Base-by-base conservation (phyloP, 768 basidiomycete species). In the Hysterangium stoloniferum region DNA sequence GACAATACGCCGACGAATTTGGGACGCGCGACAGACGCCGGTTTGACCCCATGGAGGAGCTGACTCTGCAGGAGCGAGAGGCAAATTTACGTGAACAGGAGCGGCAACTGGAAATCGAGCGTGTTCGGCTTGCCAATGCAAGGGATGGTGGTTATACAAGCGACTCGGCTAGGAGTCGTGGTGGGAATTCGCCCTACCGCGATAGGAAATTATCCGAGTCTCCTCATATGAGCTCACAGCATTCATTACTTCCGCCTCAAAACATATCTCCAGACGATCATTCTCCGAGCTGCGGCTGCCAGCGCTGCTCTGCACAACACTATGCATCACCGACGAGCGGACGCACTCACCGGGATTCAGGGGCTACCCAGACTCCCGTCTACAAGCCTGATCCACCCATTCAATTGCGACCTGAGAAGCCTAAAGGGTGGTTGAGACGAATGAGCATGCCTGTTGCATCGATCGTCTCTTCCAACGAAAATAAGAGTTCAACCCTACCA, bases 381-480 rank as follows among this genome's bases (percentile, higher is more conserved):
- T 71, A 27, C 68, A 71, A 72, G 22, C 70, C 70, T 13, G 68
- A 69, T 38, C 64, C 70, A 24, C 74, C 75, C 4, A 68, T 73
- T 41, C 51, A 58, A 1, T 64, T 77, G n/a, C 75, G 73, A 27
- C 62, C 74, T 36, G 75, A 79, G 47, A 81, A 81, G 57, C 71
- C 79, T 7, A 83, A 75, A 52, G 77, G 83, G 0, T 88, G 86
- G 86, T 84, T 88, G 55, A 69, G 85, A 19, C 70, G 85, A 48
- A 61, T 89, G 52, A 88, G 86, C 57, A 85, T 88, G 82, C 85
- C 85, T 1, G 74, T 71, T n/a, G n/a, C n/a, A n/a, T n/a, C n/a
- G n/a, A n/a, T n/a, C 4, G 68, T 76, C n/a, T 19, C 44, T 2
- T 33, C 27, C 12, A 45, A 11, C 17, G 31, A 45, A 17, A 45